phyloP scores from a whole-genome alignment of 2,329 filamentous ascomycete species.

The Nemania bipapillata region DNA sequence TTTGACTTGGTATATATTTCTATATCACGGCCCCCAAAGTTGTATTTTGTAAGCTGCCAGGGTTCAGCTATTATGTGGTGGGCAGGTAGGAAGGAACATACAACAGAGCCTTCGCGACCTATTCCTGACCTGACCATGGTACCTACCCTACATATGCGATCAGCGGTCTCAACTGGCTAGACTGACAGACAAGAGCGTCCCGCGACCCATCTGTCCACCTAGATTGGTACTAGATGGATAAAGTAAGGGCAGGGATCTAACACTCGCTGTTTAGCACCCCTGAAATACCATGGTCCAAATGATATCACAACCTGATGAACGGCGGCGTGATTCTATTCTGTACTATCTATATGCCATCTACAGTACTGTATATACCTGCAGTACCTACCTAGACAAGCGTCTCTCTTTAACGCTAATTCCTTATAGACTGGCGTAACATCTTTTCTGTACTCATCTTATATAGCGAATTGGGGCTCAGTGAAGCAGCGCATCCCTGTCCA shows the following conservation, averaged over 20 bases:
- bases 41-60: not conserved
- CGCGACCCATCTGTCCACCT: constrained; percentile 15
- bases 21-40: not conserved
- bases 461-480: constrained; percentile 20
- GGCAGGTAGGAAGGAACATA: not conserved
- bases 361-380: too few species aligned
- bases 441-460: too few species aligned
- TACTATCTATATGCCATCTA: too few species aligned
- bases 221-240: not conserved
- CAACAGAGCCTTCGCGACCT: not conserved
- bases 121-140: too few species aligned
- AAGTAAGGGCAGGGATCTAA: constrained; percentile 27
- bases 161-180: not conserved
- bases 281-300: constrained; percentile 17
- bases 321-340: not conserved
- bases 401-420: too few species aligned
- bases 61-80: not conserved
- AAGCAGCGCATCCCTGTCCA: constrained; percentile 10
- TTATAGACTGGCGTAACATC: too few species aligned
- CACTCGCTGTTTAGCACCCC: constrained; percentile 16
- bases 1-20: not conserved
- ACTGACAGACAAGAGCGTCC: constrained; percentile 7
- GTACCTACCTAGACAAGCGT: too few species aligned
- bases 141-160: not conserved
- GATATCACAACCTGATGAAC: constrained; percentile 20